phyloP scores from a whole-genome alignment of 169 alveolate genomes.

The Plasmodium knowlesi region DNA sequence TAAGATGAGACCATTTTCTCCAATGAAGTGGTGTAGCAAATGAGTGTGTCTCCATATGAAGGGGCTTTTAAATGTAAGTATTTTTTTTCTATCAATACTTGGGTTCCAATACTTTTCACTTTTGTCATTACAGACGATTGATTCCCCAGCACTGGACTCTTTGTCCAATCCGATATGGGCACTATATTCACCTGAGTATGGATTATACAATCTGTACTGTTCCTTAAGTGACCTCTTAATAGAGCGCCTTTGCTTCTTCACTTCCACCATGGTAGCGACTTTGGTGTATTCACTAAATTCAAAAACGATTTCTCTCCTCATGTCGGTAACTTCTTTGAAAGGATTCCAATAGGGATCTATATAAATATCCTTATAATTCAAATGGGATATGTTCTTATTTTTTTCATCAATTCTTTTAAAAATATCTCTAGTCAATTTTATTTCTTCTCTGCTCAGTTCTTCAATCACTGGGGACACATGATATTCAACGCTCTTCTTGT shows the following conservation, averaged over 20 bases:
- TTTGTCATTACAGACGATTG: slow-evolving; percentile 71
- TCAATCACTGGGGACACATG: slow-evolving; percentile 79
- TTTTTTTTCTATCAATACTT: slow-evolving; percentile 74
- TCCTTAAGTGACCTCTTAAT: slow-evolving; percentile 75
- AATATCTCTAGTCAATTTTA: slow-evolving; percentile 76
- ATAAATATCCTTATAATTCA: slow-evolving; percentile 76
- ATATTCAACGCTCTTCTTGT: slow-evolving; percentile 55
- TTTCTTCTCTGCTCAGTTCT: slow-evolving; percentile 79
- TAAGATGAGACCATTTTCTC: slow-evolving; percentile 86
- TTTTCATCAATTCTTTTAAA: slow-evolving; percentile 78
- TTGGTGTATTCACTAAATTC: slow-evolving; percentile 85
- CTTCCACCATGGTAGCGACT: slow-evolving; percentile 79
- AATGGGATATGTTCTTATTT: slow-evolving; percentile 33
- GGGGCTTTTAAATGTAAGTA: slow-evolving; percentile 79
- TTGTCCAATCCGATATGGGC: slow-evolving; percentile 28
- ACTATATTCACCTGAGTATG: slow-evolving; percentile 64
- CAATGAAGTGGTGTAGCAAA: slow-evolving; percentile 85
- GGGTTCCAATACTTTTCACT: slow-evolving; percentile 89
- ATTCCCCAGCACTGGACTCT: slow-evolving; percentile 8
- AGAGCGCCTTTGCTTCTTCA: slow-evolving; percentile 74
- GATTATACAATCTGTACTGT: slow-evolving; percentile 70
- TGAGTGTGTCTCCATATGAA: slow-evolving; percentile 80
- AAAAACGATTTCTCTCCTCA: slow-evolving; percentile 81
- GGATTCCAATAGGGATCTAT: slow-evolving; percentile 90
- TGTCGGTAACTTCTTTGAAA: slow-evolving; percentile 80